phyloP scores from a whole-genome alignment of 129 eudicot genomes.

The Artemisia tridentata region DNA sequence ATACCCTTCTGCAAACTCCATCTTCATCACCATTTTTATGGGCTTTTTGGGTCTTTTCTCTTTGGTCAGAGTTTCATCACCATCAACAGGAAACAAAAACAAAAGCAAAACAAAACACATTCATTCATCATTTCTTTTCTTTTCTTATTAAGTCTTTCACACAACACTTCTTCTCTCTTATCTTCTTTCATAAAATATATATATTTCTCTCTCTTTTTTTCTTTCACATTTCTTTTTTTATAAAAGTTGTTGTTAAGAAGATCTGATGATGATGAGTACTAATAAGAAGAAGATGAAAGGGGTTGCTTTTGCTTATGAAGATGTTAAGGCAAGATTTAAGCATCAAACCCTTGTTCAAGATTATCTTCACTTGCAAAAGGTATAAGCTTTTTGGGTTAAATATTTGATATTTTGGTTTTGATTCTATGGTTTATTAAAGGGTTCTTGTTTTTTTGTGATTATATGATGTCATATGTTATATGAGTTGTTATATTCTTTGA shows the following conservation, averaged over 20 bases:
- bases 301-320: slow-evolving; percentile 44
- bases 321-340: slow-evolving; percentile 53
- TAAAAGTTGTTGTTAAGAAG: slow-evolving; percentile 17
- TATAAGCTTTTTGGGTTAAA: slow-evolving; percentile 20
- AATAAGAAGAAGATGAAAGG: slow-evolving; percentile 52
- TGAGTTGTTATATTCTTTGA: slow-evolving; percentile 13
- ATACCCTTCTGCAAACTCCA: slow-evolving; percentile 94
- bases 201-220: background rate
- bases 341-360: slow-evolving; percentile 72
- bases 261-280: slow-evolving; percentile 39
- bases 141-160: slow-evolving; percentile 21
- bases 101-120: slow-evolving; percentile 53
- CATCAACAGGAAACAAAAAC: slow-evolving; percentile 56
- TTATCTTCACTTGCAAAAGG: slow-evolving; percentile 58
- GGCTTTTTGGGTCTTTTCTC: slow-evolving; percentile 75
- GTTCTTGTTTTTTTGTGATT: slow-evolving; percentile 27
- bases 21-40: slow-evolving; percentile 79
- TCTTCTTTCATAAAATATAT: background rate
- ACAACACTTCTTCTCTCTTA: slow-evolving; percentile 22
- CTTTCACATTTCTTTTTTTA: background rate
- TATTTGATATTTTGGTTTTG: background rate
- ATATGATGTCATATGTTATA: slow-evolving; percentile 11
- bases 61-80: slow-evolving; percentile 57
- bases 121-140: slow-evolving; percentile 32
- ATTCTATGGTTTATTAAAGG: slow-evolving; percentile 4